phyloP scores from a whole-genome alignment of 2,329 filamentous ascomycete species.

The Fusarium sp. region DNA sequence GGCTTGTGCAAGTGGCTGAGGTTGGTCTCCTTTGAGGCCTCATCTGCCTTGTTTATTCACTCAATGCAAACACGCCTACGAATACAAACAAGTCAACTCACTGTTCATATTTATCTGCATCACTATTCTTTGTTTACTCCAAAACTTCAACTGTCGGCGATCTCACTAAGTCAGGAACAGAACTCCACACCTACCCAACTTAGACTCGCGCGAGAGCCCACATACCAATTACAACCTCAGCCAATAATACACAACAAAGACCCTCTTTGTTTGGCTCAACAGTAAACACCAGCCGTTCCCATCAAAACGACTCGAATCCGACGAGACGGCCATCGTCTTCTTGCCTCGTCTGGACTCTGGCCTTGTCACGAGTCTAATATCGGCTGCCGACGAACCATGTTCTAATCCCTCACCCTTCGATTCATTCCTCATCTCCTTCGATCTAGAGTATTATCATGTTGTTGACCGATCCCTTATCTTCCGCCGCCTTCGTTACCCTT shows the following conservation, averaged over 20 bases:
- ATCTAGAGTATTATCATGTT: conserved; percentile 39
- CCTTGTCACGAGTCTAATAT: background rate
- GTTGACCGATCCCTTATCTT: conserved; percentile 20
- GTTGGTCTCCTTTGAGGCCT: conserved; percentile 22
- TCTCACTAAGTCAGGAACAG: conserved; percentile 35
- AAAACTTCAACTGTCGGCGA: conserved; percentile 8
- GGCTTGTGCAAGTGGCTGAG: conserved; percentile 19
- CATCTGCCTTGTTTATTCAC: conserved; percentile 18
- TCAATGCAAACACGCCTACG: background rate
- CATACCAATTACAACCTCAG: conserved; percentile 30
- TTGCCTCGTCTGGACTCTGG: background rate
- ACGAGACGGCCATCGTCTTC: conserved; percentile 16
- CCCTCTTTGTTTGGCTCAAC: conserved; percentile 37
- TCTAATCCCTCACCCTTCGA: conserved; percentile 8
- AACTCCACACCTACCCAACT: conserved; percentile 34
- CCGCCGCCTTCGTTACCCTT: conserved; percentile 12
- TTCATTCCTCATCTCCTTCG: background rate
- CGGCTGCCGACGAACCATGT: conserved; percentile 18
- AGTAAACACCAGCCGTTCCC: conserved; percentile 32
- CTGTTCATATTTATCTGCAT: background rate
- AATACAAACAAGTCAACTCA: background rate
- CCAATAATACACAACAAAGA: conserved; percentile 21
- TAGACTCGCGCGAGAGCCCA: conserved; percentile 30
- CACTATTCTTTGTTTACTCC: conserved; percentile 17
- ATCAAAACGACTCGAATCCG: conserved; percentile 27